These are phyloP conservation scores for Ogataea salicorniae DNA, from an alignment of 805 yeast genomes.

Conservation along the genomic window DNA sequence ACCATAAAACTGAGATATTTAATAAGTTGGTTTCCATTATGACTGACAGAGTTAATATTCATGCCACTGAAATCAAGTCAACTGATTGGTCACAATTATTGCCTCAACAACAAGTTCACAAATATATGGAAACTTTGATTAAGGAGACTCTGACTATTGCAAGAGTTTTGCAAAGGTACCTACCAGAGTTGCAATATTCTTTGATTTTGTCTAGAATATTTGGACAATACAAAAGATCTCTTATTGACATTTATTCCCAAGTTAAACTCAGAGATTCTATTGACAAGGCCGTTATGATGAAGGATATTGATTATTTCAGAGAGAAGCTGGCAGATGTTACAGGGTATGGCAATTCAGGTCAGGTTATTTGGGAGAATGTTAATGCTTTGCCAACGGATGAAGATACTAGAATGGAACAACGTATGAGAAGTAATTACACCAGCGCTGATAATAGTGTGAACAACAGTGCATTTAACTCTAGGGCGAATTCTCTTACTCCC, in stretches of 20 bases:
- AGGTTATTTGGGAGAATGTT: constrained; percentile 56
- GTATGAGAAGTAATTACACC: constrained; percentile 35
- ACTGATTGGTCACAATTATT: constrained; percentile 48
- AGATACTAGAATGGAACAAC: constrained; percentile 41
- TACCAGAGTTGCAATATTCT: constrained; percentile 46
- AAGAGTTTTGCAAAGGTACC: constrained; percentile 51
- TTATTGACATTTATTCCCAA: constrained; percentile 49
- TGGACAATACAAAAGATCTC: constrained; percentile 51
- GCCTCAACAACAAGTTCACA: constrained; percentile 44
- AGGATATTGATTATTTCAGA: constrained; percentile 59
- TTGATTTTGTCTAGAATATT: constrained; percentile 44
- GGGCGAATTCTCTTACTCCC: background rate
- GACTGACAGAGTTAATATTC: constrained; percentile 55
- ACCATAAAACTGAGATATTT: constrained; percentile 60
- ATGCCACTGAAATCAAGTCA: constrained; percentile 41
- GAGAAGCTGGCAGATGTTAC: constrained; percentile 54
- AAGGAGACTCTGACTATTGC: constrained; percentile 64
- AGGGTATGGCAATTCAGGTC: constrained; percentile 60
- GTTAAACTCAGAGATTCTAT: constrained; percentile 44
- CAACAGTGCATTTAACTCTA: background rate
- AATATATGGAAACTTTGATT: constrained; percentile 60
- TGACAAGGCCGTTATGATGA: constrained; percentile 49
- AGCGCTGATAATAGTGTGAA: background rate
- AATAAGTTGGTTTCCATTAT: constrained; percentile 63
- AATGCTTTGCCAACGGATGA: constrained; percentile 47